Evolutionary conservation across 2,329 filamentous ascomycete species (phyloP).

Genomic region (Colletotrichum costaricense): DNA sequence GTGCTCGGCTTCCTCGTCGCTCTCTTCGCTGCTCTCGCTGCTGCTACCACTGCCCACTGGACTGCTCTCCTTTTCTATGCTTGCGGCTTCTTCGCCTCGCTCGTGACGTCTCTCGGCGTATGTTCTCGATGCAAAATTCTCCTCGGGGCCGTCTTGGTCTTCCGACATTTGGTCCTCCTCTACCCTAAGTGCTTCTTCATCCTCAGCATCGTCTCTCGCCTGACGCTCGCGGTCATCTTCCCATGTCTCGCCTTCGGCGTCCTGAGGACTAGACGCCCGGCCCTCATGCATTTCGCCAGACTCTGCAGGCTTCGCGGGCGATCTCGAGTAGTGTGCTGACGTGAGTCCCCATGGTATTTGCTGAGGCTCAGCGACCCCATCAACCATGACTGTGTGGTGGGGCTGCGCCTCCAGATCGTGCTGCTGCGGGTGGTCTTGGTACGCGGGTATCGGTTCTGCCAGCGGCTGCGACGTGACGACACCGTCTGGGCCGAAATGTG

Average conservation of each 20-base stretch:
- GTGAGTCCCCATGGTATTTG: constrained; percentile 31
- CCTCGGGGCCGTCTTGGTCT: constrained; percentile 21
- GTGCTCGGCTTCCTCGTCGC: constrained; percentile 30
- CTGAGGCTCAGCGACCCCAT: constrained; percentile 28
- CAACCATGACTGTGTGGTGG: constrained; percentile 18
- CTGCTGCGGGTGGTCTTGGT: constrained; percentile 12
- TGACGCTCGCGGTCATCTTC: not conserved
- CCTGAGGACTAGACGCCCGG: not conserved
- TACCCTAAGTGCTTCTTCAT: constrained; percentile 7
- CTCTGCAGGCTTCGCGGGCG: not conserved
- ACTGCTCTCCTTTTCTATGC: not conserved
- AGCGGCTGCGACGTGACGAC: constrained; percentile 1
- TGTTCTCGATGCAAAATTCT: not conserved
- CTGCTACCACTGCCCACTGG: constrained; percentile 2
- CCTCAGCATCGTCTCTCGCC: not conserved
- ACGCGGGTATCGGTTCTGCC: constrained; percentile 1
- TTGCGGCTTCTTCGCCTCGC: not conserved
- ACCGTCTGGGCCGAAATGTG: constrained; percentile 9
- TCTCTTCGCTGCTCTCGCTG: constrained; percentile 7
- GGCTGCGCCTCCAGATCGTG: not conserved
- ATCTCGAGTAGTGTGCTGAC: constrained; percentile 5
- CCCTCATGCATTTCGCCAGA: not conserved
- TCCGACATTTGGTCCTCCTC: constrained; percentile 26
- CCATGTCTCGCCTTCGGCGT: constrained; percentile 9
- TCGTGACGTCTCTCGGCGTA: constrained; percentile 26